A percentile compares a stretch with the other conserved stretches of the same genome.
Evolutionary conservation across 345 rosid genomes (phyloP).

Genomic region (Euphorbia pulcherrima): DNA sequence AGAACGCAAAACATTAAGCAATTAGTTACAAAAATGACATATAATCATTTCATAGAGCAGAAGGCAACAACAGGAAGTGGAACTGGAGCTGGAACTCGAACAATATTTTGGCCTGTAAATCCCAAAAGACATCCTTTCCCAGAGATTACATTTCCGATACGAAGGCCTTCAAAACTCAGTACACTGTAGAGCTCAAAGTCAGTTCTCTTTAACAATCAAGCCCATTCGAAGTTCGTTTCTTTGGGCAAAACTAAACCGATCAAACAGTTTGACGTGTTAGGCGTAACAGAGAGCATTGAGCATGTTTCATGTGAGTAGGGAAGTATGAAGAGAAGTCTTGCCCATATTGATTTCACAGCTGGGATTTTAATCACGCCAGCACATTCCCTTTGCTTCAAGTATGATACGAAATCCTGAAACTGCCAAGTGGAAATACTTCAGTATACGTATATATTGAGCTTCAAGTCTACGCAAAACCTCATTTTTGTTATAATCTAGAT

Average conservation of each 20-base stretch:
- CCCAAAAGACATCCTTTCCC: not conserved
- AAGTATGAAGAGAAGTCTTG: constrained; percentile 90
- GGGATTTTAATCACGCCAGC: constrained; percentile 97
- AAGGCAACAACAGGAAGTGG: constrained; percentile 1
- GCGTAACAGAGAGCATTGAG: constrained; percentile 64
- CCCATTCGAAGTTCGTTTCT: constrained; percentile 74
- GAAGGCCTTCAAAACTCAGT: not conserved
- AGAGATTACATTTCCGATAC: not conserved
- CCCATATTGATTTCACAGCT: constrained; percentile 66
- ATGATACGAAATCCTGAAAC: constrained; percentile 87
- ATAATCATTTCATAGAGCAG: not conserved
- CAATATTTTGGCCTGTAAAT: too few species aligned
- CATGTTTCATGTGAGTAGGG: constrained; percentile 72
- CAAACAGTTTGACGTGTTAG: constrained; percentile 51
- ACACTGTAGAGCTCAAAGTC: not conserved
- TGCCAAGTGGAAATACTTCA: constrained; percentile 28
- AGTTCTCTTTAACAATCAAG: constrained; percentile 26
- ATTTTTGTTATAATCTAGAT: not conserved
- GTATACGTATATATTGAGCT: not conserved
- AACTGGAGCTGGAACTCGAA: too few species aligned
- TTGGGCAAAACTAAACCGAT: constrained; percentile 83
- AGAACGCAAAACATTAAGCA: too few species aligned
- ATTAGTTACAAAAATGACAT: not conserved
- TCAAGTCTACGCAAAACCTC: not conserved
- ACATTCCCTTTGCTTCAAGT: constrained; percentile 92